Percentiles rank a stretch among this genome's conserved stretches.
phyloP scores from a whole-genome alignment of 768 basidiomycete species.

The Hygrocybe coccinea region DNA sequence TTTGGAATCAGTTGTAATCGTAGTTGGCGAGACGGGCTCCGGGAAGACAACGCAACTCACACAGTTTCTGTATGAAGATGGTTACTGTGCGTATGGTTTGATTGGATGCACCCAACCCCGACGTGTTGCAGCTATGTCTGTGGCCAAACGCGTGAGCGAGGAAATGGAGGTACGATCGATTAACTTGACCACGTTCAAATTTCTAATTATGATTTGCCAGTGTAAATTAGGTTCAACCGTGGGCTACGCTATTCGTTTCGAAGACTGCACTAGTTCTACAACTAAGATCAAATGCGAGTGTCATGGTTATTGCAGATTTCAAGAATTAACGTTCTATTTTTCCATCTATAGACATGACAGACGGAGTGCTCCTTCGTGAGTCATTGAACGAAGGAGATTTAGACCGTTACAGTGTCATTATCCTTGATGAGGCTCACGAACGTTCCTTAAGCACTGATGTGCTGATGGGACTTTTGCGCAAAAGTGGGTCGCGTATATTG shows the following conservation, averaged over 20 bases:
- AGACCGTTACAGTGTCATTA: conserved; percentile 94
- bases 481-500: conserved; percentile 54
- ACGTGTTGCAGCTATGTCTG: conserved; percentile 99
- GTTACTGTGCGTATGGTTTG: conserved; percentile 83
- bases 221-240: conserved; percentile 88
- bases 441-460: conserved; percentile 97
- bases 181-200: not conserved
- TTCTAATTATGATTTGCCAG: conserved; percentile 30
- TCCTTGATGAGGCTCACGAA: conserved; percentile 98
- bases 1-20: conserved; percentile 65
- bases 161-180: conserved; percentile 82
- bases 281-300: conserved; percentile 94
- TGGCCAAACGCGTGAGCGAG: conserved; percentile 99
- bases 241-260: conserved; percentile 97
- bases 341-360: conserved; percentile 80
- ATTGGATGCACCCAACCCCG: conserved; percentile 97
- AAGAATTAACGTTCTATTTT: conserved; percentile 5
- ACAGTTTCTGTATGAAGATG: conserved; percentile 96
- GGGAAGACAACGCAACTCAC: conserved; percentile 97
- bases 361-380: conserved; percentile 96
- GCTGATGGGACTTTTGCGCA: conserved; percentile 90
- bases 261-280: conserved; percentile 90
- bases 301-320: not conserved
- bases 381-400: conserved; percentile 98
- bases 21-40: conserved; percentile 99